These are phyloP conservation scores for Mollisiaceae sp. DNA, from an alignment of 2,329 filamentous ascomycete species.

Conservation along the genomic window DNA sequence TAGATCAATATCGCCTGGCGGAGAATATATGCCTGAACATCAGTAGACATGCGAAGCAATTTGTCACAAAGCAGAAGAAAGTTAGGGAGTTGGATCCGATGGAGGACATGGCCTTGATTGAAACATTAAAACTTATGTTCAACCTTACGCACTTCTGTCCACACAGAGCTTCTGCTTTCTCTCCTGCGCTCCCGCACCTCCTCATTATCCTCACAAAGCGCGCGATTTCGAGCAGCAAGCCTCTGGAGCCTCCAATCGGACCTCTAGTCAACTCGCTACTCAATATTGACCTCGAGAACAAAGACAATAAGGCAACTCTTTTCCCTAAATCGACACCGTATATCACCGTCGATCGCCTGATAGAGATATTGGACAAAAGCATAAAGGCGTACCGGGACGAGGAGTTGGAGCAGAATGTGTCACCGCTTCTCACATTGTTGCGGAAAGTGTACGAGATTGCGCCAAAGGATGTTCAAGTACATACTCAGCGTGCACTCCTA, in stretches of 20 bases:
- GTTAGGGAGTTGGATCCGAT: slow-evolving; percentile 56
- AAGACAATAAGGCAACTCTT: slow-evolving; percentile 53
- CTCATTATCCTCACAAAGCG: slow-evolving; percentile 69
- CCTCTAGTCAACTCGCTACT: slow-evolving; percentile 80
- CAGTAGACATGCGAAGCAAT: slow-evolving; percentile 67
- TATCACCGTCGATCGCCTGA: slow-evolving; percentile 65
- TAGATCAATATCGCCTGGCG: slow-evolving; percentile 69
- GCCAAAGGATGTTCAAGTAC: slow-evolving; percentile 62
- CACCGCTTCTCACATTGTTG: slow-evolving; percentile 77
- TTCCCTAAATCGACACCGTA: slow-evolving; percentile 69
- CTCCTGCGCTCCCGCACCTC: slow-evolving; percentile 70
- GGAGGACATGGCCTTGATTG: slow-evolving; percentile 79
- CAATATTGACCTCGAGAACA: slow-evolving; percentile 72
- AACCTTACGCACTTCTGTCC: slow-evolving; percentile 81
- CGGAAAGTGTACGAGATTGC: slow-evolving; percentile 73
- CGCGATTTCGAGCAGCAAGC: slow-evolving; percentile 62
- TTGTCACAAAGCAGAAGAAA: slow-evolving; percentile 43
- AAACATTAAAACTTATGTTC: slow-evolving; percentile 87
- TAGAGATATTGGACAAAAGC: slow-evolving; percentile 72
- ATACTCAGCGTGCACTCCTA: slow-evolving; percentile 71
- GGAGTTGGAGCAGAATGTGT: slow-evolving; percentile 73
- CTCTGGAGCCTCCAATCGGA: slow-evolving; percentile 74
- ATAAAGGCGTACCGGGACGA: slow-evolving; percentile 66
- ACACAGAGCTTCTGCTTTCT: slow-evolving; percentile 65
- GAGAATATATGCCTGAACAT: slow-evolving; percentile 74